Evolutionary conservation across 2,329 filamentous ascomycete genomes (phyloP), one percentile per base, ranked within the genome.

Genomic region (Bimuria novae-zelandiae): DNA sequence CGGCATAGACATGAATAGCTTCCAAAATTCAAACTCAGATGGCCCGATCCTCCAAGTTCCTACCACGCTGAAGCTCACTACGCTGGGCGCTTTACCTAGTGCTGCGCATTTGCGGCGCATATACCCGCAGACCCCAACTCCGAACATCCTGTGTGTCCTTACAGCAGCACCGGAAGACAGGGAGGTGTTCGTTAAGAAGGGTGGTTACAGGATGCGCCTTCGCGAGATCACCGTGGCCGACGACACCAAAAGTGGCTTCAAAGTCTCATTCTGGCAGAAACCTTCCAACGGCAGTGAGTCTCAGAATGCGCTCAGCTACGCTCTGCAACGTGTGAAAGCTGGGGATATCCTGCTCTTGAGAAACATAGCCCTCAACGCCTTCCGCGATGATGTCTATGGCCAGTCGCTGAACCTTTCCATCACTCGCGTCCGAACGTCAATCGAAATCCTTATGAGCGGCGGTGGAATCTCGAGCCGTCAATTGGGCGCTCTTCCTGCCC

Each of bases 341-440:
- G 87, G 88, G 62, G 91, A 97, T 67, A 83, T 96, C 1, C 79
- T 97, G 4, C 79, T 96, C 12, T 69, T 96, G 54, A 85, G 87
- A 51, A 92, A 93, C 63, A 86, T 96, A 6, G 91, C 88, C 0
- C 78, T 97, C 46, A 84, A 85, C 47, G 84, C 85, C 3, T 97
- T 93, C 70, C 82, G 82, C 46, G 84, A 85, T 41, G 87, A 83
- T 62, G 92, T 97, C 0, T 92, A 94, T 63, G 92, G 93, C 0
- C 89, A 95, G 70, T 94, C 88, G 65, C 75, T 97, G 56, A 84
- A 88, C 23, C 83, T 83, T 57, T 84, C 85, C 7, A 81, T 89
- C 62, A 92, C 90, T 7, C 86, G 83, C 60, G 81, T 91, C 21
- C 68, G 68, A 41, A 79, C 91, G 3, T 84, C 82, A 56, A 77